Evolutionary conservation across 805 yeast genomes (phyloP), one percentile per base, ranked within the genome.

Genomic region (Cyberlindnera sargentensis): DNA sequence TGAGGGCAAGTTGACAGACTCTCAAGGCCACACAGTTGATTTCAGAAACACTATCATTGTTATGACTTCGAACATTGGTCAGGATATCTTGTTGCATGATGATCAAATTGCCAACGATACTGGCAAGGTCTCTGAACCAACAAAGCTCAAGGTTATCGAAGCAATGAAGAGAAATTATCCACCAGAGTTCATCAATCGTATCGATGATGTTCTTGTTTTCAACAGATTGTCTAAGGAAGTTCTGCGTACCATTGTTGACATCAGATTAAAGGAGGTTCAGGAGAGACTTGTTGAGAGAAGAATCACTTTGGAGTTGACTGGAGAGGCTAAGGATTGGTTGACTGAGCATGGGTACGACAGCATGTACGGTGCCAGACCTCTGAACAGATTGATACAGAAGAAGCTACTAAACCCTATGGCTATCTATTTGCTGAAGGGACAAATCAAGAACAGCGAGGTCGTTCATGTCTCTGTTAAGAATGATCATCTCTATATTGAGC

Each of bases 11-110:
- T 72, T 91, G 53, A 91, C 98, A 0, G 99, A 91, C 61, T 84
- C 96, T 3, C 95, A 89, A 57, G 99, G 99, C 29, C 86, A 89
- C 47, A 84, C 83, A 52, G 88, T 93, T 39, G 97, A 93, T 62
- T 91, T 91, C 78, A 78, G 90, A 52, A 93, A 93, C 63, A 87
- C 98, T 0, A 84, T 91, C 44, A 88, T 91, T 56, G 95, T 93
- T 10, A 88, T 91, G 96, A 91, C 99, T 0, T 86, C 96, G 2
- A 91, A 91, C 63, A 86, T 93, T 55, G 99, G 99, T 7, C 98
- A 93, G 64, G 96, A 90, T 50, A 75, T 85, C 36, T 71, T 93
- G 52, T 65, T 89, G 36, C 71, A 80, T 25, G 95, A 86, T 53
- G 72, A 67, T 33, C 64, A 68, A 35, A 54, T 58, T 8, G 52